Base-by-base conservation (phyloP, 2,329 filamentous ascomycete genomes). In the Rhytidhysteron rufulum region DNA sequence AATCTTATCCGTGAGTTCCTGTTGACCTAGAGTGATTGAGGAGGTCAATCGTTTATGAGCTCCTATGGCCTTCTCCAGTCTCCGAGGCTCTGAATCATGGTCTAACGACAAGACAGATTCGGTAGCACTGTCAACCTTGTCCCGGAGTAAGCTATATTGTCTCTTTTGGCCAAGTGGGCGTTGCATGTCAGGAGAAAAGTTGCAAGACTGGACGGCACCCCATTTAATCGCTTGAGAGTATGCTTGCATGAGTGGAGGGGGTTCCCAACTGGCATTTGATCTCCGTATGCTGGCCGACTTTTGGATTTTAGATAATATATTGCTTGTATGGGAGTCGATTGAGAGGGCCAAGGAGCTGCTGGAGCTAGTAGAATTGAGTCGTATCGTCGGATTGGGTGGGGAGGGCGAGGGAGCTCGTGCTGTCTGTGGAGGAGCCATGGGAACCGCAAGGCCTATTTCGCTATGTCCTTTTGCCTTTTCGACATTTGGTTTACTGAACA, bases 201-300 rank as follows among this genome's bases (percentile, higher is more conserved):
- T 78, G 27, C 84, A 83, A 13, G 85, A 77, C 19, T 82, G 77
- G 3, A 95, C 71, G 13, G 77, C 80, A 9, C 80, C 82, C 61
- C 93, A 80, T 55, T 86, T 89, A 50, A 88, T 77, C 3, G 88
- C 82, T 63, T 95, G 89, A 0, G 87, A 85, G 59, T 89, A 95
- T 10, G 87, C 88, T 61, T 95, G 86, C 62, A 90, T 94, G 10
- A 96, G 69, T 2, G 88, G 86, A 5, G 88, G 86, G 6, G 69
- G 65, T 4, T 69, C 62, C 62, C 69, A 73, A 35, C 53, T 48
- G 17, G 42, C 47, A 13, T 83, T 43, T 11, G 59, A 51, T 31
- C 44, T 50, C 30, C 32, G 43, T 4, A 40, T 32, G 13, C 37
- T 49, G 10, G 53, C 32, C 22, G 57, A 48, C 41, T 51, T 55